Evolutionary conservation across 164 flowering plant genomes (phyloP).

Genomic region (Annona squamosa): DNA sequence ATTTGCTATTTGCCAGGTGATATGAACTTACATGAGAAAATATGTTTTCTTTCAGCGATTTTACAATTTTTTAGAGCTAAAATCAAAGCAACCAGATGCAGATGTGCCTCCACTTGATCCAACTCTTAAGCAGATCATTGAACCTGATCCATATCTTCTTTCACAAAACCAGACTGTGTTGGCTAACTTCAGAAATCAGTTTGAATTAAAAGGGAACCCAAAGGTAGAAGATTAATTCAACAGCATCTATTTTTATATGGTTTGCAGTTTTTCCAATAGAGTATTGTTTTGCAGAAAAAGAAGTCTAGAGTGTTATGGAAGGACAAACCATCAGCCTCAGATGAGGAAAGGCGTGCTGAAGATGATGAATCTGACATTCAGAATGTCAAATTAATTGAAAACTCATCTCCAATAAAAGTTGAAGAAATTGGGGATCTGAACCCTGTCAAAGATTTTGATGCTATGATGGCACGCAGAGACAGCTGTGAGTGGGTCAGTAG

Average conservation of each 20-base stretch:
- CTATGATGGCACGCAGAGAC: slow-evolving; percentile 82
- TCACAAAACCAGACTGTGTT: slow-evolving; percentile 39
- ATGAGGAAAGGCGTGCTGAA: slow-evolving; percentile 30
- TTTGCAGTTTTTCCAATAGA: not conserved
- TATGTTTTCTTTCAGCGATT: slow-evolving; percentile 54
- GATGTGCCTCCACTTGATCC: slow-evolving; percentile 78
- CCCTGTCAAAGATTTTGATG: slow-evolving; percentile 84
- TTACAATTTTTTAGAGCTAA: slow-evolving; percentile 62
- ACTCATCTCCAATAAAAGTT: slow-evolving; percentile 25
- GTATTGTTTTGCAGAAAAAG: slow-evolving; percentile 52
- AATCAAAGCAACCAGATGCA: slow-evolving; percentile 67
- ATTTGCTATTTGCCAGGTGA: not conserved
- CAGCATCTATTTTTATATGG: not conserved
- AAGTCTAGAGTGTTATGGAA: slow-evolving; percentile 43
- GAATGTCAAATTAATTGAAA: slow-evolving; percentile 18
- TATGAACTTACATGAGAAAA: not conserved
- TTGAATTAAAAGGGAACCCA: slow-evolving; percentile 72
- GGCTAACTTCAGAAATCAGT: slow-evolving; percentile 45
- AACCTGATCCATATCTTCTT: slow-evolving; percentile 69
- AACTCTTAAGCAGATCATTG: slow-evolving; percentile 63
- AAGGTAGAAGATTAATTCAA: slow-evolving; percentile 38
- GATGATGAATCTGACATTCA: slow-evolving; percentile 16
- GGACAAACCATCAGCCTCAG: slow-evolving; percentile 56
- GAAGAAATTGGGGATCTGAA: slow-evolving; percentile 49
- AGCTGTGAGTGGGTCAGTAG: slow-evolving; percentile 58